Percentiles rank a stretch among this genome's conserved stretches.
Evolutionary conservation across 2,329 filamentous ascomycete species (phyloP).

Genomic region (Pezizomycotina sp.): DNA sequence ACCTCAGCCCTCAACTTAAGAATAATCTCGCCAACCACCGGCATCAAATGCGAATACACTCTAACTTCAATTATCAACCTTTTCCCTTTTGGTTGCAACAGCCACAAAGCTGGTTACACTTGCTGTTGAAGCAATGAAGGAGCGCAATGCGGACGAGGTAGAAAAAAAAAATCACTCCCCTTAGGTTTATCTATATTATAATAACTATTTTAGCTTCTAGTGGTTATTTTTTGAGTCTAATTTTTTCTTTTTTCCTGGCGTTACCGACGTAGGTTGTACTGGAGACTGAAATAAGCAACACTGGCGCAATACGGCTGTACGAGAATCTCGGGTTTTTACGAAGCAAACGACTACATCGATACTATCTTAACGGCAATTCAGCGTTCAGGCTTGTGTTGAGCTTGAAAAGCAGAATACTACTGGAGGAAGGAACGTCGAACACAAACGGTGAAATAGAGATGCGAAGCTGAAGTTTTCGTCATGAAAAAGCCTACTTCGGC

Average conservation of each 20-base stretch:
- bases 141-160: constrained; percentile 67
- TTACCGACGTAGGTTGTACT: constrained; percentile 55
- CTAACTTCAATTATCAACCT: too few species aligned
- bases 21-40: too few species aligned
- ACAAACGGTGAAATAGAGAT: constrained; percentile 12
- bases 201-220: constrained; percentile 1
- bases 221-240: background rate
- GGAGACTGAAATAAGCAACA: constrained; percentile 89
- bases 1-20: background rate
- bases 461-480: constrained; percentile 11
- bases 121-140: constrained; percentile 81
- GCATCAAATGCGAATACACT: too few species aligned
- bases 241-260: constrained; percentile 14
- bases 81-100: too few species aligned
- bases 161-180: too few species aligned
- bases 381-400: constrained; percentile 78
- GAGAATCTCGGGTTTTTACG: constrained; percentile 81
- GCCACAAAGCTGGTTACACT: constrained; percentile 68
- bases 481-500: background rate
- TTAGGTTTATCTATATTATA: constrained; percentile 14
- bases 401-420: constrained; percentile 37
- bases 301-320: constrained; percentile 77
- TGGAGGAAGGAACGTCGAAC: constrained; percentile 2
- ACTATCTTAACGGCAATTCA: constrained; percentile 92
- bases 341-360: constrained; percentile 82